These are phyloP conservation scores for Athelia sp. DNA, from an alignment of 1,284 basidiomycete genomes.

Conservation along the genomic window DNA sequence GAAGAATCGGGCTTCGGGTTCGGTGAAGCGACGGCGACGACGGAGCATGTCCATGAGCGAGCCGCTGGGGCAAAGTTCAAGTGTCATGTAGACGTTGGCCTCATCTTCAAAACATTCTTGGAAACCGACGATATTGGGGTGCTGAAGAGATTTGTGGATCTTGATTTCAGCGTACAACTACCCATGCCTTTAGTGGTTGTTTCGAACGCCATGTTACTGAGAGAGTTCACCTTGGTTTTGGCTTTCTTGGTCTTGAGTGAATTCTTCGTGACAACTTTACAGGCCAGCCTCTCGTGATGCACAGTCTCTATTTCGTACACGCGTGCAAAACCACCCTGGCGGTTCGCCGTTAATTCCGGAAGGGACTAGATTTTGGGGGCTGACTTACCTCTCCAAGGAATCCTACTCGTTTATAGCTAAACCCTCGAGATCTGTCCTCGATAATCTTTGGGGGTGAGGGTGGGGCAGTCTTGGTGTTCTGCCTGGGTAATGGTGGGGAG, in stretches of 20 bases:
- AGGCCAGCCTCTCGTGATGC: slow-evolving; percentile 63
- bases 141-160: slow-evolving; percentile 88
- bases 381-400: slow-evolving; percentile 80
- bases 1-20: slow-evolving; percentile 90
- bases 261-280: slow-evolving; percentile 83
- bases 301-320: slow-evolving; percentile 85
- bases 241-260: slow-evolving; percentile 88
- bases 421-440: slow-evolving; percentile 53
- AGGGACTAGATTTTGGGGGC: background rate
- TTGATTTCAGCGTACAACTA: slow-evolving; percentile 98
- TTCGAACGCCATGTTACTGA: background rate
- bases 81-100: slow-evolving; percentile 95
- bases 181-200: slow-evolving; percentile 12
- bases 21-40: slow-evolving; percentile 82
- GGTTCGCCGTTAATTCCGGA: background rate
- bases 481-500: slow-evolving; percentile 65
- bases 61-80: slow-evolving; percentile 90
- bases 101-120: slow-evolving; percentile 95
- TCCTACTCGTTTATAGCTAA: slow-evolving; percentile 66
- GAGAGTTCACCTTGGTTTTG: slow-evolving; percentile 73
- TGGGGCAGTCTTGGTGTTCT: slow-evolving; percentile 77
- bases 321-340: slow-evolving; percentile 86
- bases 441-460: slow-evolving; percentile 81
- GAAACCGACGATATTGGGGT: slow-evolving; percentile 92
- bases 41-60: slow-evolving; percentile 91